Evolutionary conservation across 2,329 filamentous ascomycete species (phyloP).

Genomic region (Neophaeococcomyces aloes): DNA sequence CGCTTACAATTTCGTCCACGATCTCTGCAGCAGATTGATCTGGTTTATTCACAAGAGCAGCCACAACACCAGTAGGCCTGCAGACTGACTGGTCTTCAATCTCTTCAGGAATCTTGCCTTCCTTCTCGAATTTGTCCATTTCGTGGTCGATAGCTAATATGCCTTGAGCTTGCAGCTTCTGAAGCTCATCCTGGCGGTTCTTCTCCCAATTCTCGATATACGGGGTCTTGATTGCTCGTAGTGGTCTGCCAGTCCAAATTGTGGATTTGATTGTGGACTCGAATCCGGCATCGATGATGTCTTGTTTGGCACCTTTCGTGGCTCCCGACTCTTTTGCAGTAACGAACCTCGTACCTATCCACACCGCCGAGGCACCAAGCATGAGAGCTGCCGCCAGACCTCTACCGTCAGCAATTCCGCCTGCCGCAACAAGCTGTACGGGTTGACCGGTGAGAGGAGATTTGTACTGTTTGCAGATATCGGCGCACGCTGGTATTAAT

Average conservation of each 20-base stretch:
- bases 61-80: constrained; percentile 68
- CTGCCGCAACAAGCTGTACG: constrained; percentile 68
- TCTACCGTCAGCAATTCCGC: constrained; percentile 65
- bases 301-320: constrained; percentile 15
- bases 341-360: constrained; percentile 78
- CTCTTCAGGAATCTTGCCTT: constrained; percentile 40
- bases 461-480: constrained; percentile 58
- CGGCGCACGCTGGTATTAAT: constrained; percentile 66
- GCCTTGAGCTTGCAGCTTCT: constrained; percentile 56
- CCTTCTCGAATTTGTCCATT: constrained; percentile 16
- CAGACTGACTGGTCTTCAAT: constrained; percentile 41
- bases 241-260: constrained; percentile 63
- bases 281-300: constrained; percentile 58
- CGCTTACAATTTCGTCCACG: constrained; percentile 69
- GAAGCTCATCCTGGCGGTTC: constrained; percentile 53
- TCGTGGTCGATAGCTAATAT: constrained; percentile 56
- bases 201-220: constrained; percentile 65
- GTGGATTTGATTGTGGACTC: constrained; percentile 65
- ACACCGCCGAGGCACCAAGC: constrained; percentile 69
- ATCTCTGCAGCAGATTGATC: constrained; percentile 61
- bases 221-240: constrained; percentile 63
- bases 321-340: constrained; percentile 58
- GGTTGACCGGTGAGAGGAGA: constrained; percentile 53
- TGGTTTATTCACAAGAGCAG: constrained; percentile 55
- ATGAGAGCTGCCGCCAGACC: constrained; percentile 63